phyloP scores from a whole-genome alignment of 2,329 filamentous ascomycete genomes.

The Escovopsis sp. region DNA sequence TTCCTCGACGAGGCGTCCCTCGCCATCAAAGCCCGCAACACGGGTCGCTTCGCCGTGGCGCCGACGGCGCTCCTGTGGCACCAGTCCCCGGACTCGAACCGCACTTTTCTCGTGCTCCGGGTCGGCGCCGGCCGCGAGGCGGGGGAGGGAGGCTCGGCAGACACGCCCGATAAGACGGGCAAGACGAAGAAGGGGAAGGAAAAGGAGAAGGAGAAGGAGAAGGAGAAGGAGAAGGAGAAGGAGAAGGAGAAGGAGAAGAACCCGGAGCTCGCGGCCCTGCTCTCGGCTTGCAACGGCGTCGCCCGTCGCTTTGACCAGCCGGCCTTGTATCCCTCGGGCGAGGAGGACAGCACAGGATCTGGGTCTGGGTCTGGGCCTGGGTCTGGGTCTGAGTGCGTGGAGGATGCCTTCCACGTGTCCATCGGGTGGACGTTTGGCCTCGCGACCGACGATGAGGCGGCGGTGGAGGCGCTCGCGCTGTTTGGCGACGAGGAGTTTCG shows the following conservation, averaged over 20 bases:
- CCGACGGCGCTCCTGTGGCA: slow-evolving; percentile 32
- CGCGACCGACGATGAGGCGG: slow-evolving; percentile 27
- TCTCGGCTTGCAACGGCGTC: slow-evolving; percentile 51
- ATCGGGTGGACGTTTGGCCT: slow-evolving; percentile 65
- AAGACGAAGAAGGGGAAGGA: no score
- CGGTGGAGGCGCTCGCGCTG: slow-evolving; percentile 12
- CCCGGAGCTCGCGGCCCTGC: slow-evolving; percentile 44
- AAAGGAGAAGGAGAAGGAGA: neutral
- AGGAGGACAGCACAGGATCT: neutral
- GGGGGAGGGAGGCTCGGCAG: slow-evolving; percentile 12
- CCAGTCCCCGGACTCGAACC: slow-evolving; percentile 41
- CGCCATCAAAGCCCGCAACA: slow-evolving; percentile 19
- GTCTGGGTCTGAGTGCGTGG: slow-evolving; percentile 9
- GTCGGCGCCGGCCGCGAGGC: slow-evolving; percentile 24
- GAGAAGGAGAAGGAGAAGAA: slow-evolving; percentile 15
- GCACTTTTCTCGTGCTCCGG: slow-evolving; percentile 74
- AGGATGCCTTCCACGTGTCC: slow-evolving; percentile 64
- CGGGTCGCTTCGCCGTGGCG: slow-evolving; percentile 23
- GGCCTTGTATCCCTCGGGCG: slow-evolving; percentile 44
- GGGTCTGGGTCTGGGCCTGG: slow-evolving; percentile 7
- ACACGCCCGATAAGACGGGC: no score
- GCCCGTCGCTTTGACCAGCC: slow-evolving; percentile 50
- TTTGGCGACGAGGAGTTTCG: slow-evolving; percentile 13
- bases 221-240: neutral
- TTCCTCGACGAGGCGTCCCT: slow-evolving; percentile 47